Percentiles rank a stretch among this genome's conserved stretches.
Evolutionary conservation across 345 rosid genomes (phyloP).

Genomic region (Salix exigua): DNA sequence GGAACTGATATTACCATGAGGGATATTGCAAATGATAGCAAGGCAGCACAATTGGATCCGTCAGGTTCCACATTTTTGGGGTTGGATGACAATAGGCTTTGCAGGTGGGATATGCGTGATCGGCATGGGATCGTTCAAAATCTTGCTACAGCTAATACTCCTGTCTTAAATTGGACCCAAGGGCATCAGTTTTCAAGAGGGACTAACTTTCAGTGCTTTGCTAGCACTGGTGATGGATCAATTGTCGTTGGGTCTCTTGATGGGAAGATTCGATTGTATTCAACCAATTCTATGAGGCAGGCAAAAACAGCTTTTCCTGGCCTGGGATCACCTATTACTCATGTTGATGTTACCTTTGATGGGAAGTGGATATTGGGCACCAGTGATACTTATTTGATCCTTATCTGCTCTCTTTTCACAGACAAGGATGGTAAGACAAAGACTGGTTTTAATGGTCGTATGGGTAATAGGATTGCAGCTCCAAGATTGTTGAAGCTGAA

Average conservation of each 20-base stretch:
- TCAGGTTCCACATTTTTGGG: slow-evolving; percentile 93
- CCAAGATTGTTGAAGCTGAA: slow-evolving; percentile 87
- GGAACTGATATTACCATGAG: slow-evolving; percentile 92
- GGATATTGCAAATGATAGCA: slow-evolving; percentile 86
- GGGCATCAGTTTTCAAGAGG: slow-evolving; percentile 99
- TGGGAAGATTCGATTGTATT: slow-evolving; percentile 92
- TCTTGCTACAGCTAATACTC: slow-evolving; percentile 58
- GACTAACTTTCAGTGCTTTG: slow-evolving; percentile 95
- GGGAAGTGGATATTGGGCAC: slow-evolving; percentile 99
- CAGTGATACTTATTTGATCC: slow-evolving; percentile 84
- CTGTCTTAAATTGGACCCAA: slow-evolving; percentile 85
- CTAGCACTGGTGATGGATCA: slow-evolving; percentile 97
- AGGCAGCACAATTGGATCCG: slow-evolving; percentile 94
- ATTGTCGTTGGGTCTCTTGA: slow-evolving; percentile 96
- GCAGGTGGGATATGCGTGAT: slow-evolving; percentile 99
- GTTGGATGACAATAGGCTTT: slow-evolving; percentile 87
- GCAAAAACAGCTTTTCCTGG: slow-evolving; percentile 99
- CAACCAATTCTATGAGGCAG: slow-evolving; percentile 84
- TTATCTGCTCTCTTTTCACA: slow-evolving; percentile 79
- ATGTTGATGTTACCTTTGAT: slow-evolving; percentile 93
- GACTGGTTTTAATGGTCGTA: slow-evolving; percentile 94
- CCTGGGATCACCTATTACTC: slow-evolving; percentile 90
- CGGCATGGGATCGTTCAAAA: slow-evolving; percentile 84
- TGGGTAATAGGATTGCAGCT: slow-evolving; percentile 96
- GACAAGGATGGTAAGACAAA: slow-evolving; percentile 81